Conservation (phyloP, 108 stramenopile species). For the Skeletonema grethae region DNA sequence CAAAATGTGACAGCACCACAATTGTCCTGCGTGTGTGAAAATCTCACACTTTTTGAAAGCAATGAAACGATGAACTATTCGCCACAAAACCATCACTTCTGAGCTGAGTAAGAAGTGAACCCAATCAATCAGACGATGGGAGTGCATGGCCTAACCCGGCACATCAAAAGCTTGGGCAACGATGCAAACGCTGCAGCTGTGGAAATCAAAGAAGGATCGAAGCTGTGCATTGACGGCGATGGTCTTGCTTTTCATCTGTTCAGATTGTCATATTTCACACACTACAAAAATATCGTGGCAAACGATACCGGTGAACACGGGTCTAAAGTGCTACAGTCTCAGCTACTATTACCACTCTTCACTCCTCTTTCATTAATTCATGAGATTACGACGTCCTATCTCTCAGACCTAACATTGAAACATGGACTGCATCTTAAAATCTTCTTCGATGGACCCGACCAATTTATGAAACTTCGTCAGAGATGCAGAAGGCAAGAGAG, state of each 20-base stretch:
- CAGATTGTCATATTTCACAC: constrained; percentile 52
- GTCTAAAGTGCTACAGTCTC: constrained; percentile 4
- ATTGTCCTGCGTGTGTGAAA: no score
- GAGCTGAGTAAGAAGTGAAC: no score
- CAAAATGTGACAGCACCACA: no score
- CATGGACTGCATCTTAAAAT: constrained; percentile 38
- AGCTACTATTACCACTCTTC: constrained; percentile 48
- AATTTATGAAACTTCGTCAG: constrained; percentile 44
- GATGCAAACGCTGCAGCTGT: background rate
- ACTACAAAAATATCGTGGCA: constrained; percentile 33
- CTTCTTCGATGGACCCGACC: constrained; percentile 64
- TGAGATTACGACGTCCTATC: constrained; percentile 50
- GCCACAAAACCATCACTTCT: no score
- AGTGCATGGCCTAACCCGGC: background rate
- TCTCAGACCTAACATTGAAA: constrained; percentile 19
- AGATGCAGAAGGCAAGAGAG: constrained; percentile 18
- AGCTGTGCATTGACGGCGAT: constrained; percentile 65
- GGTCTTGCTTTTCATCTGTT: constrained; percentile 63
- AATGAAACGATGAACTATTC: no score
- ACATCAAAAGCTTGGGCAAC: background rate
- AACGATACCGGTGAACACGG: background rate
- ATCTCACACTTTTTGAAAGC: no score
- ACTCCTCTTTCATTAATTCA: constrained; percentile 53
- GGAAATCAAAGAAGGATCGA: constrained; percentile 10
- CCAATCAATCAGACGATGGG: background rate